Evolutionary conservation across 2,329 filamentous ascomycete species (phyloP).

Genomic region (Cytospora schulzeri): DNA sequence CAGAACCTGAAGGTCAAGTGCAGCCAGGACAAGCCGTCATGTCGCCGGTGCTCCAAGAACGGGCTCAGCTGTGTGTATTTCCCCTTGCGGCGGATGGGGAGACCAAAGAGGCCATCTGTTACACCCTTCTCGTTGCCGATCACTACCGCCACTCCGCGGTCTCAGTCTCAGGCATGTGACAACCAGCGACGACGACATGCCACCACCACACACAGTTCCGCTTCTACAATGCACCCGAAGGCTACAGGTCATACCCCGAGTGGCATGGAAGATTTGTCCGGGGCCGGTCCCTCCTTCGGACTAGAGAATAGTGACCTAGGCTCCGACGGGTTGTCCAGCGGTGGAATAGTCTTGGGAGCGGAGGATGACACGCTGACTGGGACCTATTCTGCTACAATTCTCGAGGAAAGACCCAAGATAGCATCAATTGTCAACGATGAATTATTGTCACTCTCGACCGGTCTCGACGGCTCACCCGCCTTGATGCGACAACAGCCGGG

Average conservation of each 20-base stretch:
- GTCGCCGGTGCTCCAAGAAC: background rate
- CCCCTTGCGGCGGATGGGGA: background rate
- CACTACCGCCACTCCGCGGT: background rate
- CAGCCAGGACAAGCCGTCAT: constrained; percentile 4
- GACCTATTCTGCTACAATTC: background rate
- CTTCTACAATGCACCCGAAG: background rate
- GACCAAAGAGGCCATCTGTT: background rate
- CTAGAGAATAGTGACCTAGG: background rate
- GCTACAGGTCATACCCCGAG: background rate
- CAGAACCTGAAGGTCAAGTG: constrained; percentile 6
- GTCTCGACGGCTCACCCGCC: background rate
- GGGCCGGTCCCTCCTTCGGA: background rate
- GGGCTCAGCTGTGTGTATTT: background rate
- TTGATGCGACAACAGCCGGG: background rate
- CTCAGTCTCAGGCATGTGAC: background rate
- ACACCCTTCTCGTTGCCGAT: background rate
- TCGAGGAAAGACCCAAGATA: background rate
- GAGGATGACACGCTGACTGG: background rate
- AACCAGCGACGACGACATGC: background rate
- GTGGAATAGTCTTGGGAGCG: background rate
- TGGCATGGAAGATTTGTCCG: background rate
- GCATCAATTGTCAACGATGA: background rate
- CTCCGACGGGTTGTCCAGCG: background rate
- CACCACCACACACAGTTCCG: background rate
- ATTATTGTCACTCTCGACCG: background rate